Base-by-base conservation (phyloP, 352 stramenopile species). In the Phytophthora lateralis region DNA sequence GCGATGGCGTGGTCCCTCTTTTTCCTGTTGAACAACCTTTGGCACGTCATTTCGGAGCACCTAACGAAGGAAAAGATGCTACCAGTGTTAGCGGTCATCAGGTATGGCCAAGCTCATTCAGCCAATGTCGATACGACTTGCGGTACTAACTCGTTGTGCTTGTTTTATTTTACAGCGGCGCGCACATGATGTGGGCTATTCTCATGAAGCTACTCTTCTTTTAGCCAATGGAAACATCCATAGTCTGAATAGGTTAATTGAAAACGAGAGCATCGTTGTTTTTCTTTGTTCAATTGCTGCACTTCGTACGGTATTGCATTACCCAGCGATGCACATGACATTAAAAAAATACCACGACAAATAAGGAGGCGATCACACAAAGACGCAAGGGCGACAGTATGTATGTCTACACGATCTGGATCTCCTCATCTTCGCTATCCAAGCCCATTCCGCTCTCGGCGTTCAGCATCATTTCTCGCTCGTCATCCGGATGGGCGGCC, bases 151-250 rank as follows among this genome's bases (percentile, higher is more conserved):
- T 29, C 21, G 15, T 38, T 64, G 18, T 43, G 15, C 43, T 54
- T 52, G 11, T 50, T 60, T 45, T 18, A 45, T 43, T 58, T 50
- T 34, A 8, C 60, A 95, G 87, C 35, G 78, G 82, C 20, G 80
- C 76, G 52, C 85, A 96, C 71, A 72, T 96, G 63, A 51, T 91
- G 37, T 96, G 87, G 87, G 80, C 82, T 5, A 84, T 93, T 49
- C 60, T 92, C 43, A 86, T 96, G 76, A 96, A 96, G 68, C 69
- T 96, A 35, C 63, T 93, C 24, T 96, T 96, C 70, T 96, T 93
- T 60, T 96, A 86, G 75, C 18, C 38, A 30, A 21, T 17, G 6
- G 8, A 24, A 45, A 15, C 9, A 27, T 18, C 39, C 44, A 21
- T 53, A 29, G 6, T 57, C 37, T 64, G 62, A 46, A 43, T 68